Conservation (phyloP, 2,329 filamentous ascomycete species). For the Ceratocystis huliohia region DNA sequence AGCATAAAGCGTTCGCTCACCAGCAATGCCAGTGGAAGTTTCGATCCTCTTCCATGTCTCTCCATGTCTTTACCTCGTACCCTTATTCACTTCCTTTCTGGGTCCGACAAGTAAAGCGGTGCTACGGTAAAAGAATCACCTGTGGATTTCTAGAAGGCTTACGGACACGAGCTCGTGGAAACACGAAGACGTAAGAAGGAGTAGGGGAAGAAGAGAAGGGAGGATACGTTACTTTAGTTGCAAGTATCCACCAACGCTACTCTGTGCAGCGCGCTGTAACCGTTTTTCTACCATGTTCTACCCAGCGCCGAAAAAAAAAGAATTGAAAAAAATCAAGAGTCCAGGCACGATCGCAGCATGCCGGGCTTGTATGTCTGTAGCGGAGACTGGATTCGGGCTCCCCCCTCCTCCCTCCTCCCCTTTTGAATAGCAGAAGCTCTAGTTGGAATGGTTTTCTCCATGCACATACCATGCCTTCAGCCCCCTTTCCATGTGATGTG, state of each 20-base stretch:
- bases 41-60: background rate
- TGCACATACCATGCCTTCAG: background rate
- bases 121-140: background rate
- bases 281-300: no score
- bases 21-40: background rate
- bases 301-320: no score
- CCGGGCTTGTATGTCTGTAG: no score
- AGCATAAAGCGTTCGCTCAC: background rate
- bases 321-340: no score
- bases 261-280: background rate
- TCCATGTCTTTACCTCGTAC: background rate
- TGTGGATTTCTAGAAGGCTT: background rate
- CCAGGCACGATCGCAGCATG: no score
- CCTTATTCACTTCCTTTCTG: background rate
- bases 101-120: background rate
- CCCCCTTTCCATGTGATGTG: background rate
- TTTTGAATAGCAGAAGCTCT: background rate
- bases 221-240: constrained; percentile 1
- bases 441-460: background rate
- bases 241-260: background rate
- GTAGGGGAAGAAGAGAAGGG: background rate
- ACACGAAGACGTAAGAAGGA: background rate
- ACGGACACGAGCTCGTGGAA: background rate
- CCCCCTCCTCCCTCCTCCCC: background rate
- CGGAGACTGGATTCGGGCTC: background rate